Evolutionary conservation across 257 asterid genomes (phyloP).

Genomic region (Plectranthus barbatus): DNA sequence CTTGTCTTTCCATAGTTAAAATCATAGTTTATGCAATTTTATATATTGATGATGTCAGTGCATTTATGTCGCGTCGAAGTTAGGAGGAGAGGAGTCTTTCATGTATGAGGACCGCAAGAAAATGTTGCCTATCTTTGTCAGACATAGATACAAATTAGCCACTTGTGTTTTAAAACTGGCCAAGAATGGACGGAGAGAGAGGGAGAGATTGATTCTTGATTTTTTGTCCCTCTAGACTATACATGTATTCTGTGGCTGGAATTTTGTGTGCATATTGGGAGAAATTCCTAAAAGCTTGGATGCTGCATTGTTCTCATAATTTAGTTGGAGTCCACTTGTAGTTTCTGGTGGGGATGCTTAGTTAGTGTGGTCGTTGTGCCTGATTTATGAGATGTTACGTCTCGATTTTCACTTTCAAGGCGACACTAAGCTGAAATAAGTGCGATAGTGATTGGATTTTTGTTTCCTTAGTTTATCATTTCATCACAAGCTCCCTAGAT

Average conservation of each 20-base stretch:
- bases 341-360: neutral
- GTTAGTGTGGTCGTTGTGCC: neutral
- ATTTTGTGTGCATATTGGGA: too few relatives aligned
- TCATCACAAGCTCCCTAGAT: neutral
- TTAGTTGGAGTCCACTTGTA: neutral
- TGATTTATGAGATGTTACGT: neutral
- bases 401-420: neutral
- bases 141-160: neutral
- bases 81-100: neutral
- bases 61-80: too few relatives aligned
- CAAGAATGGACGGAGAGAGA: neutral
- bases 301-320: neutral
- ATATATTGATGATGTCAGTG: neutral
- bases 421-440: conserved; percentile 1
- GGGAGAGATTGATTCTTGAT: neutral
- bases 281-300: neutral
- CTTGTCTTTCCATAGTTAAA: neutral
- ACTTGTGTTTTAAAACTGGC: neutral
- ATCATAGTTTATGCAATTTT: neutral
- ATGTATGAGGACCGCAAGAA: neutral
- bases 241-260: neutral
- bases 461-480: neutral
- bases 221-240: too few relatives aligned
- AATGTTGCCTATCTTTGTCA: neutral
- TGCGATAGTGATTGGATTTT: neutral